These are phyloP conservation scores for Xylaria hypoxylon DNA, from an alignment of 2,329 filamentous ascomycete species.

Conservation along the genomic window DNA sequence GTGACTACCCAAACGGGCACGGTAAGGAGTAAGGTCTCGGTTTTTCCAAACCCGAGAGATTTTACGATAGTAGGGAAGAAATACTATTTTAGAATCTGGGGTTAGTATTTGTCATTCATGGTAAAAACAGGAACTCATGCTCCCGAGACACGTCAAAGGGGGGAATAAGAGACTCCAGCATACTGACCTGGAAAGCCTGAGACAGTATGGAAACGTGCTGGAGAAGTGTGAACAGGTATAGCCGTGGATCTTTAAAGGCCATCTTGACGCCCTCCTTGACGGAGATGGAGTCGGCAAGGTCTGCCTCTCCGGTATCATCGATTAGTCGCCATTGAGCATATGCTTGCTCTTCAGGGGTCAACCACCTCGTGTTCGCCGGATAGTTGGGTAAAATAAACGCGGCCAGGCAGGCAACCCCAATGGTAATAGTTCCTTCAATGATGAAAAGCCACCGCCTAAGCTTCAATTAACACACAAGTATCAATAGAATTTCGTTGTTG, in stretches of 20 bases:
- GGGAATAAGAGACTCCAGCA: too few species aligned
- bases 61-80: slow-evolving; percentile 74
- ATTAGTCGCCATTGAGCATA: slow-evolving; percentile 65
- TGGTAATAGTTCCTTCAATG: slow-evolving; percentile 56
- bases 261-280: slow-evolving; percentile 61
- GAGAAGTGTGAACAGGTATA: slow-evolving; percentile 66
- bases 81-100: too few species aligned
- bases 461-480: background rate
- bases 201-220: slow-evolving; percentile 64
- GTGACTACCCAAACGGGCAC: slow-evolving; percentile 67
- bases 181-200: slow-evolving; percentile 71
- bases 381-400: slow-evolving; percentile 63
- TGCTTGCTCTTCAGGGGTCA: slow-evolving; percentile 62
- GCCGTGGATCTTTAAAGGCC: slow-evolving; percentile 60
- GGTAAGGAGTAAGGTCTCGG: slow-evolving; percentile 68
- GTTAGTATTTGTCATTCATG: too few species aligned
- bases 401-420: slow-evolving; percentile 52
- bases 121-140: too few species aligned
- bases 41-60: slow-evolving; percentile 67
- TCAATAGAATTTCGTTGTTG: background rate
- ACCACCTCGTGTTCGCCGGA: slow-evolving; percentile 64
- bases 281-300: slow-evolving; percentile 54
- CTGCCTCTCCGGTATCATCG: slow-evolving; percentile 61
- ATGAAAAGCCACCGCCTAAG: slow-evolving; percentile 54
- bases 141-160: too few species aligned